These are phyloP conservation scores for Fusarium keratoplasticum DNA, from an alignment of 2,329 filamentous ascomycete species.

Conservation along the genomic window DNA sequence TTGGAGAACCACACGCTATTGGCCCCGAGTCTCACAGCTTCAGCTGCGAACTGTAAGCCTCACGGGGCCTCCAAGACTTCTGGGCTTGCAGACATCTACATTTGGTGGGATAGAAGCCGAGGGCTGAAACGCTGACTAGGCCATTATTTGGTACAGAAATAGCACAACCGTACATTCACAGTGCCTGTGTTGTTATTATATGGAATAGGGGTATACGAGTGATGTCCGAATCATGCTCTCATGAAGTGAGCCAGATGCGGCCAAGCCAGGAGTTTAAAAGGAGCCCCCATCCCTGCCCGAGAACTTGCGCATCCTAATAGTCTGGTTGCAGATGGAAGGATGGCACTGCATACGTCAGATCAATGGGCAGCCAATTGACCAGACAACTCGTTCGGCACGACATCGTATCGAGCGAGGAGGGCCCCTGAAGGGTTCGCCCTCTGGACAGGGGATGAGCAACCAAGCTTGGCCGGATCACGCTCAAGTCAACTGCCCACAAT, in stretches of 20 bases:
- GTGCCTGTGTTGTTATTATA: background rate
- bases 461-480: constrained; percentile 30
- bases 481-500: constrained; percentile 24
- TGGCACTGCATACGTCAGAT: constrained; percentile 1
- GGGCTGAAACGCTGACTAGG: constrained; percentile 16
- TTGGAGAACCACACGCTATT: constrained; percentile 22
- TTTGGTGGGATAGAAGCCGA: constrained; percentile 13
- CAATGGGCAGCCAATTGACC: background rate
- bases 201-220: constrained; percentile 15
- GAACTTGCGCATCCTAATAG: constrained; percentile 7
- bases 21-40: constrained; percentile 11
- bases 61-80: constrained; percentile 21
- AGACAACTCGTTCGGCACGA: background rate
- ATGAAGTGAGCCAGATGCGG: constrained; percentile 10
- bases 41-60: constrained; percentile 33
- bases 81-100: constrained; percentile 13
- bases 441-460: background rate
- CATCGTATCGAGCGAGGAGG: constrained; percentile 4
- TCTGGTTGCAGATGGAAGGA: background rate
- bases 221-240: background rate
- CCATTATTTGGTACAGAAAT: constrained; percentile 23
- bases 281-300: constrained; percentile 13
- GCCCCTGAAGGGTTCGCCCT: background rate
- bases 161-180: constrained; percentile 2
- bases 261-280: constrained; percentile 5